Conservation (phyloP, 345 rosid species). For the Lumnitzera littorea region DNA sequence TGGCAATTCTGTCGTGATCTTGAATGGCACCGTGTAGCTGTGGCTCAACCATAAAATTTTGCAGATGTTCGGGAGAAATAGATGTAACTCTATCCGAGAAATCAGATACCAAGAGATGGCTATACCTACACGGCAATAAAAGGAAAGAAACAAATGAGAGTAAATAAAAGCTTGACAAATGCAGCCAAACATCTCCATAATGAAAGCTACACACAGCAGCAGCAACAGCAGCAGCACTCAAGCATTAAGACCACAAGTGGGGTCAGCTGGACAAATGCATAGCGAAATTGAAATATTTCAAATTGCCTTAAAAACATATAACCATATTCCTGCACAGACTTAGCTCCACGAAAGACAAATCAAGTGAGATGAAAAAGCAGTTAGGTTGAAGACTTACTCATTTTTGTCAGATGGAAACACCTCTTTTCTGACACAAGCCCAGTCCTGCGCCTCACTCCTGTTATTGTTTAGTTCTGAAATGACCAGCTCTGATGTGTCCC, state of each 20-base stretch:
- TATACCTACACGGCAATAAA: constrained; percentile 30
- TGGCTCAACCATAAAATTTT: constrained; percentile 66
- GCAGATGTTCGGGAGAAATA: constrained; percentile 75
- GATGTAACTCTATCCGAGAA: constrained; percentile 67
- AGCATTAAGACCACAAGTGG: too few relatives aligned
- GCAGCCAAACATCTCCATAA: neutral
- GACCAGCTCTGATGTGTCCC: constrained; percentile 41
- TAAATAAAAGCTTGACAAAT: neutral
- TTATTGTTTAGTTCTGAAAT: constrained; percentile 47
- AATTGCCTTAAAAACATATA: too few relatives aligned
- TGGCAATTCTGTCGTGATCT: constrained; percentile 25
- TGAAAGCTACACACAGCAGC: neutral
- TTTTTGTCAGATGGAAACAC: constrained; percentile 73
- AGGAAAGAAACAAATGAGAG: constrained; percentile 3
- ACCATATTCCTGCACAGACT: neutral
- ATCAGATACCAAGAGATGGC: constrained; percentile 62
- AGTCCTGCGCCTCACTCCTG: constrained; percentile 56
- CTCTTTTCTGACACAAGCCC: constrained; percentile 72
- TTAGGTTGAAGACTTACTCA: constrained; percentile 42
- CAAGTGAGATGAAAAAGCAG: neutral
- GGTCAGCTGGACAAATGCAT: too few relatives aligned
- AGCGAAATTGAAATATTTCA: too few relatives aligned
- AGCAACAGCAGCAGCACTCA: too few relatives aligned
- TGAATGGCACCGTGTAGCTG: constrained; percentile 35
- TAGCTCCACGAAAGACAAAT: neutral